phyloP scores from a whole-genome alignment of 306 rosid species.

The Cucumis sativus region DNA sequence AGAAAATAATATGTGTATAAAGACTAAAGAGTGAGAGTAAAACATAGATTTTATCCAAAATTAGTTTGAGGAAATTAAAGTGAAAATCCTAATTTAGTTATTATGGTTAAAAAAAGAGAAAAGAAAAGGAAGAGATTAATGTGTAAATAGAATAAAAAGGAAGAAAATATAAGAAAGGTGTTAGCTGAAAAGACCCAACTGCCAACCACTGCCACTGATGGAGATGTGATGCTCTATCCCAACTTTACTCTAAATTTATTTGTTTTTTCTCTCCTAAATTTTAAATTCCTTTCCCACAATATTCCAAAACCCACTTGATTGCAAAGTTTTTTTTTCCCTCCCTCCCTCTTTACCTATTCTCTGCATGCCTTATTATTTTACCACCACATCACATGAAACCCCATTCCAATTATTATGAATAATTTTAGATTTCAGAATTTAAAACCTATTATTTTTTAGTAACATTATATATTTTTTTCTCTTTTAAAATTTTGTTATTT shows the following conservation, averaged over 20 bases:
- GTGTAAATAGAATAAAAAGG: neutral
- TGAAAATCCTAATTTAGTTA: neutral
- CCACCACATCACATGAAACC: too few species aligned
- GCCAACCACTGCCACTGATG: conserved; percentile 49
- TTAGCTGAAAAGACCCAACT: conserved; percentile 37
- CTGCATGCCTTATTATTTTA: too few species aligned
- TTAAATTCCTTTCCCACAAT: neutral
- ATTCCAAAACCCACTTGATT: neutral
- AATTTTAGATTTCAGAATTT: too few species aligned
- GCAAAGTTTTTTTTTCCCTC: too few species aligned
- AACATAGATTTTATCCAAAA: neutral
- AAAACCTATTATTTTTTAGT: too few species aligned
- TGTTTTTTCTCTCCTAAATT: neutral
- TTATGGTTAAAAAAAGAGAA: neutral
- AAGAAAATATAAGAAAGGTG: conserved; percentile 12
- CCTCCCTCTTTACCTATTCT: too few species aligned
- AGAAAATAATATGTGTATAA: neutral
- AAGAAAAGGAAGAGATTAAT: neutral
- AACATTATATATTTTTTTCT: too few species aligned
- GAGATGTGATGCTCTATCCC: conserved; percentile 1
- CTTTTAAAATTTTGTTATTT: neutral
- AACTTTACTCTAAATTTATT: neutral
- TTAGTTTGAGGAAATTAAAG: neutral
- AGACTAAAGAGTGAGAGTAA: neutral
- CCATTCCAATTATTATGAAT: too few species aligned